Evolutionary conservation across 208 protist genomes (phyloP).

Genomic region (Novymonas esmeraldas): DNA sequence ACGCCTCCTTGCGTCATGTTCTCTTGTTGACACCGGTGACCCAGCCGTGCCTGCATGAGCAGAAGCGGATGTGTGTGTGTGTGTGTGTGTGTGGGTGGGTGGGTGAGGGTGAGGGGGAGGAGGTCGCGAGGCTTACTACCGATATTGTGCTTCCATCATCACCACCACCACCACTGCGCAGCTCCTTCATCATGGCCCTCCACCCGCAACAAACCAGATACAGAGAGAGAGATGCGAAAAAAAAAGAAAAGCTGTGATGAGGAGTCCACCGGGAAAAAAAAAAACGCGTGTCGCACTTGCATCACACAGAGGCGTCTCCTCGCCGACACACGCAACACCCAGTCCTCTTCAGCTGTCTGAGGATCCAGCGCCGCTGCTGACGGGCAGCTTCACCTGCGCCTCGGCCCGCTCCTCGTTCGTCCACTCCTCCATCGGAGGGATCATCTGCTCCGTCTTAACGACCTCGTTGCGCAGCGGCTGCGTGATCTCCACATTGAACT

Average conservation of each 20-base stretch:
- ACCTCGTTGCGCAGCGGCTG: constrained; percentile 77
- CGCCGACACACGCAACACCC: too few species aligned
- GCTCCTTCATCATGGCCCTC: too few species aligned
- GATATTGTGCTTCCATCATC: not conserved
- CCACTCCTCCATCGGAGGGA: constrained; percentile 82
- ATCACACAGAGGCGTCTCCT: too few species aligned
- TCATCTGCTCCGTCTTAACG: constrained; percentile 75
- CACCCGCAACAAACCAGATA: too few species aligned
- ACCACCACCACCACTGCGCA: too few species aligned
- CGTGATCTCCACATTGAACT: constrained; percentile 72
- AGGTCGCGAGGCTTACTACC: too few species aligned
- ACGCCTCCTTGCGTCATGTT: too few species aligned
- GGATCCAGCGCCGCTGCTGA: constrained; percentile 1
- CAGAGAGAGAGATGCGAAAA: too few species aligned
- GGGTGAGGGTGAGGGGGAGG: not conserved
- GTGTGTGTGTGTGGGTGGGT: not conserved
- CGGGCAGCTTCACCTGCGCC: constrained; percentile 37
- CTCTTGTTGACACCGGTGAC: too few species aligned
- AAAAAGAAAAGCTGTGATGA: too few species aligned
- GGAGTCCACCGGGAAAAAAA: not conserved
- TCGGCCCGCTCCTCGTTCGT: constrained; percentile 54
- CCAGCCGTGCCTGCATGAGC: not conserved
- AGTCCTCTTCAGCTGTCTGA: too few species aligned
- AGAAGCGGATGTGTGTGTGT: not conserved
- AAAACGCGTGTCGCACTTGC: not conserved